Percentiles rank a stretch among this genome's conserved stretches.
Evolutionary conservation across 805 yeast genomes (phyloP).

Genomic region (Maudiozyma serrabonitensis): DNA sequence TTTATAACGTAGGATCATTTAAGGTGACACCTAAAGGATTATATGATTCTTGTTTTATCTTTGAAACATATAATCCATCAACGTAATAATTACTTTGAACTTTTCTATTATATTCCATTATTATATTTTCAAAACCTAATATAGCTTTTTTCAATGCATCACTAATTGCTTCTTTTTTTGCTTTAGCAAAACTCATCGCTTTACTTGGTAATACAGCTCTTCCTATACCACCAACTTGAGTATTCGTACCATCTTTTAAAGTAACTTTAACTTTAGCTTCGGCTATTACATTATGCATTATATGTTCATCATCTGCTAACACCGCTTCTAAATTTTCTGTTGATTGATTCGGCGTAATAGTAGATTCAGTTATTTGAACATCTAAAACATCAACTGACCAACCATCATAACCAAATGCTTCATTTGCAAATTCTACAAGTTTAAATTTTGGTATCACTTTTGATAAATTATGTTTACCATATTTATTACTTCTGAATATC

Average conservation of each 20-base stretch:
- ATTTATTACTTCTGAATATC: slow-evolving; percentile 20
- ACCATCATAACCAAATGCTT: slow-evolving; percentile 46
- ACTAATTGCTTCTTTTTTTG: slow-evolving; percentile 77
- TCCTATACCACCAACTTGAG: slow-evolving; percentile 72
- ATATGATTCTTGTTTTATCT: slow-evolving; percentile 3
- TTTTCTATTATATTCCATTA: slow-evolving; percentile 28
- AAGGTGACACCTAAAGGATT: background rate
- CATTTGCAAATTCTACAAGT: slow-evolving; percentile 38
- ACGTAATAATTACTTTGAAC: slow-evolving; percentile 29
- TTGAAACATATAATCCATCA: slow-evolving; percentile 23
- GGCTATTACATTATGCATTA: slow-evolving; percentile 21
- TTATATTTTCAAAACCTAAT: slow-evolving; percentile 66
- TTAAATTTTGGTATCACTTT: slow-evolving; percentile 28
- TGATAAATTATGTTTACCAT: slow-evolving; percentile 20
- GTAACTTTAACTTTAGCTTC: slow-evolving; percentile 52
- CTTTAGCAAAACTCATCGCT: slow-evolving; percentile 68
- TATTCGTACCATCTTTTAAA: slow-evolving; percentile 71
- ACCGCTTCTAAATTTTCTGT: background rate
- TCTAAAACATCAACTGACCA: slow-evolving; percentile 40
- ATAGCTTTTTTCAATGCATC: slow-evolving; percentile 75
- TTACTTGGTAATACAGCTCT: slow-evolving; percentile 49
- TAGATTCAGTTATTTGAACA: slow-evolving; percentile 14
- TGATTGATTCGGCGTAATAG: slow-evolving; percentile 1
- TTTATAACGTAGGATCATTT: background rate
- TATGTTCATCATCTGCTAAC: slow-evolving; percentile 3